Base-by-base conservation (phyloP, 176 grass and related monocot genomes). In the Eremochloa ophiuroides region DNA sequence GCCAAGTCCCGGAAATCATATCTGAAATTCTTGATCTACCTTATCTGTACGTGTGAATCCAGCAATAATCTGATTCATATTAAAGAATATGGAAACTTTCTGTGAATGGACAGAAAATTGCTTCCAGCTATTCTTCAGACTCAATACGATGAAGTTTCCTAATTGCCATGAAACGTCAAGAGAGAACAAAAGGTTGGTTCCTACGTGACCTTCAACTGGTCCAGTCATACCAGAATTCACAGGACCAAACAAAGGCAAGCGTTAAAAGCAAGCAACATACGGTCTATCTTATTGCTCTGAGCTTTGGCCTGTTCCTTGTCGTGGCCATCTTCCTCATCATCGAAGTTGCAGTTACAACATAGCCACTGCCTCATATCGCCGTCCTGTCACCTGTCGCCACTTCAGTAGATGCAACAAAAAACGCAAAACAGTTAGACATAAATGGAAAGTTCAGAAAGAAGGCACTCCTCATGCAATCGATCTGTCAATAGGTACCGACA, bases 301-400 rank as follows among this genome's bases (percentile, higher is more conserved):
- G 83, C 50, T 74, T 86, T 90, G 39, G 88, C 71, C 28, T 41
- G 73, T 31, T 83, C 83, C 83, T 51, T 66, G 26, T 72, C 74
- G 33, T 26, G 73, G 14, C 1, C 59, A 18, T 85, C 88, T 0
- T 89, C 82, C 10, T 86, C 67, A 0, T 73, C 88, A 0, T 78
- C 59, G 3, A 61, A 48, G 9, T 30, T 48, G 50, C 74, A 51
- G 47, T 82, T 83, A 78, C 88, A 90, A 67, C 88, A 90, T 10
- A 86, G 73, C 88, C 88, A 90, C 46, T 34, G 66, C 46, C 78
- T 71, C 88, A 90, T 90, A 39, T 48, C 20, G 66, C 7, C 46
- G 73, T 11, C 73, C 76, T 37, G 66, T 72, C 78, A 44, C 25
- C 29, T 0, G 8, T 18, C 28, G 62, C 73, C 74, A 39, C 88